A percentile compares a stretch with the other conserved stretches of the same genome.
Conservation (phyloP, 108 stramenopile genomes). For the Skeletonema menzelii region DNA sequence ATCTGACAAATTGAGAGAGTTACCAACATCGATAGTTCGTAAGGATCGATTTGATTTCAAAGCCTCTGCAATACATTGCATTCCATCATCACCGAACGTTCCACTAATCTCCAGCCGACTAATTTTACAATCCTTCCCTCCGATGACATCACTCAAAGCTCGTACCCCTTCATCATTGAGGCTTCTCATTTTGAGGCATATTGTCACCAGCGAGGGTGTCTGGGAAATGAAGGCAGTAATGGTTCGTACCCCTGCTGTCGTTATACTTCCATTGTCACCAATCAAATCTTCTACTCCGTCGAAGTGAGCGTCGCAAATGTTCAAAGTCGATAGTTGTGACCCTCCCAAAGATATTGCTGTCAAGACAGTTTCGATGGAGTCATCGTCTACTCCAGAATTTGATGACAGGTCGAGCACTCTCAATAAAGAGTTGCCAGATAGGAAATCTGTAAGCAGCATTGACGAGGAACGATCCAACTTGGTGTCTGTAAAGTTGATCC, state of each 20-base stretch:
- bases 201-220: conserved; percentile 4
- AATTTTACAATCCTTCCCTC: conserved; percentile 13
- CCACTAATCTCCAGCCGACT: conserved; percentile 35
- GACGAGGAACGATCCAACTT: conserved; percentile 14
- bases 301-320: conserved; percentile 24
- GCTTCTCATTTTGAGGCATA: conserved; percentile 2
- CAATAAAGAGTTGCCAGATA: conserved; percentile 13
- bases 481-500: conserved; percentile 27
- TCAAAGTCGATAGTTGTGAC: conserved; percentile 21
- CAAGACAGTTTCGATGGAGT: conserved; percentile 11
- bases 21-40: conserved; percentile 21
- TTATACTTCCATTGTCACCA: conserved; percentile 11
- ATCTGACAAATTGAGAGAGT: conserved; percentile 16
- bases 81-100: conserved; percentile 23
- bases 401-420: conserved; percentile 25
- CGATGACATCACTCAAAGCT: conserved; percentile 7
- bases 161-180: conserved; percentile 21
- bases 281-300: conserved; percentile 6
- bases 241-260: conserved; percentile 13
- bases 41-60: conserved; percentile 21
- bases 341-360: conserved; percentile 12
- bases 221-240: conserved; percentile 16
- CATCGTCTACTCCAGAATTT: conserved; percentile 19
- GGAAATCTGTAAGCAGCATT: conserved; percentile 10
- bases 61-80: conserved; percentile 25